Percentiles rank a stretch among this genome's conserved stretches.
Evolutionary conservation across 1,284 basidiomycete genomes (phyloP).

Genomic region (Volvariella surrecta): DNA sequence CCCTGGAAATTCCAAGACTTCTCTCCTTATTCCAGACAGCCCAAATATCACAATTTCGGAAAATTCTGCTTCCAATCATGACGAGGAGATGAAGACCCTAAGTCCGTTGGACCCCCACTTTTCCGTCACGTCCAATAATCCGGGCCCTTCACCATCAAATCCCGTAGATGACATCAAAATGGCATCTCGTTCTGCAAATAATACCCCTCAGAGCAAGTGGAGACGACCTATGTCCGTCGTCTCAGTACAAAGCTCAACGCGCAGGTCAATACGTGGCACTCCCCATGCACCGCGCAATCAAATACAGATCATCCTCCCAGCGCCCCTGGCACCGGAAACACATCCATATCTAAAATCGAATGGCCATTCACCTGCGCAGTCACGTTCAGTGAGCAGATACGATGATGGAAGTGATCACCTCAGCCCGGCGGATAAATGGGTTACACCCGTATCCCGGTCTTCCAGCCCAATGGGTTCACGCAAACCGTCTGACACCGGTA

Average conservation of each 20-base stretch:
- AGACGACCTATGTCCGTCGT: slow-evolving; percentile 30
- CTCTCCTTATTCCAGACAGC: slow-evolving; percentile 18
- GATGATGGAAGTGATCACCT: slow-evolving; percentile 6
- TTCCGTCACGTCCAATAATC: too few species aligned
- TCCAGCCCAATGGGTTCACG: slow-evolving; percentile 13
- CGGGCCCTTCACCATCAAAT: not conserved
- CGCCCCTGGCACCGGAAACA: slow-evolving; percentile 36
- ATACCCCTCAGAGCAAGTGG: slow-evolving; percentile 14
- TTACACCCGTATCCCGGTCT: slow-evolving; percentile 17
- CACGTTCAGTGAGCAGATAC: slow-evolving; percentile 10
- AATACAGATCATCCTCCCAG: slow-evolving; percentile 51
- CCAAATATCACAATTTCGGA: slow-evolving; percentile 8
- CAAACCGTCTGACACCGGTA: too few species aligned
- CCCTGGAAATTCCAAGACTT: slow-evolving; percentile 11
- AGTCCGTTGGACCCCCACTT: too few species aligned
- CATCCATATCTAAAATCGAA: not conserved
- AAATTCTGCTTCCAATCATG: slow-evolving; percentile 4
- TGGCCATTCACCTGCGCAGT: slow-evolving; percentile 8
- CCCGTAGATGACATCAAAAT: not conserved
- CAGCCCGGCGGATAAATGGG: slow-evolving; percentile 27
- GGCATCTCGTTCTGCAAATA: not conserved
- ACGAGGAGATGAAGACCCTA: slow-evolving; percentile 6
- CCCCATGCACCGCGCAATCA: slow-evolving; percentile 47
- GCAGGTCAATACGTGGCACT: slow-evolving; percentile 29
- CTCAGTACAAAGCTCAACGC: slow-evolving; percentile 29